Conservation (phyloP, 1,284 basidiomycete genomes). For the Heterobasidion annosum region DNA sequence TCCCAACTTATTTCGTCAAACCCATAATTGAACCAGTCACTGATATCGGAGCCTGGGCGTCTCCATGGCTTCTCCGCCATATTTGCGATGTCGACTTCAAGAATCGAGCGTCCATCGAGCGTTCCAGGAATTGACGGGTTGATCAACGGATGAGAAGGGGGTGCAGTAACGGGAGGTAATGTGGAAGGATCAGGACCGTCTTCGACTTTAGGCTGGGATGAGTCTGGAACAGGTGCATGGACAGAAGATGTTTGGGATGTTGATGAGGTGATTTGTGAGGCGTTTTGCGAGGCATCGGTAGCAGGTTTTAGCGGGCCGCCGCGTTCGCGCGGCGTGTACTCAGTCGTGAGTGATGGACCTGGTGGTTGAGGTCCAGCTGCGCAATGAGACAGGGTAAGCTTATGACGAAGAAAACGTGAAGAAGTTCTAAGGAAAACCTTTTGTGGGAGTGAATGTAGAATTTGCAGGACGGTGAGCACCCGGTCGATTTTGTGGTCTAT, state of each 20-base stretch:
- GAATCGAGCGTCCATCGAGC: constrained; percentile 75
- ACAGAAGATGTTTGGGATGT: no score
- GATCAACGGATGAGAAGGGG: constrained; percentile 69
- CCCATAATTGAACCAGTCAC: constrained; percentile 99
- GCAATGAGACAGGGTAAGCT: not conserved
- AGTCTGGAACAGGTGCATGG: not conserved
- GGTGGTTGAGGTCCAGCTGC: constrained; percentile 23
- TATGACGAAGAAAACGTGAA: not conserved
- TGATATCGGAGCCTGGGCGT: constrained; percentile 85
- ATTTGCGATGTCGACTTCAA: constrained; percentile 80
- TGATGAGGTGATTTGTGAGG: constrained; percentile 11
- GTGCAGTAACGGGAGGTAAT: constrained; percentile 56
- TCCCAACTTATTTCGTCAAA: constrained; percentile 97
- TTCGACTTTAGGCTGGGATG: constrained; percentile 15
- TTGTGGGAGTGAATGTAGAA: constrained; percentile 25
- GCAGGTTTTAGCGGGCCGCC: constrained; percentile 26
- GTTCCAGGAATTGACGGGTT: constrained; percentile 61
- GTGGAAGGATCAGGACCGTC: constrained; percentile 54
- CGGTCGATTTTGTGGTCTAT: constrained; percentile 18
- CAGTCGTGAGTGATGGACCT: constrained; percentile 71
- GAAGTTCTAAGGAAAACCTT: constrained; percentile 20
- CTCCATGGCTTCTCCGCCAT: constrained; percentile 91
- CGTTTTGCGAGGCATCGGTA: constrained; percentile 18
- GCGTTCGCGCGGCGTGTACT: constrained; percentile 82
- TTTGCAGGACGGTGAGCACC: constrained; percentile 19